Conservation (phyloP, 106 monocot species). For the Platanthera zijinensis region DNA sequence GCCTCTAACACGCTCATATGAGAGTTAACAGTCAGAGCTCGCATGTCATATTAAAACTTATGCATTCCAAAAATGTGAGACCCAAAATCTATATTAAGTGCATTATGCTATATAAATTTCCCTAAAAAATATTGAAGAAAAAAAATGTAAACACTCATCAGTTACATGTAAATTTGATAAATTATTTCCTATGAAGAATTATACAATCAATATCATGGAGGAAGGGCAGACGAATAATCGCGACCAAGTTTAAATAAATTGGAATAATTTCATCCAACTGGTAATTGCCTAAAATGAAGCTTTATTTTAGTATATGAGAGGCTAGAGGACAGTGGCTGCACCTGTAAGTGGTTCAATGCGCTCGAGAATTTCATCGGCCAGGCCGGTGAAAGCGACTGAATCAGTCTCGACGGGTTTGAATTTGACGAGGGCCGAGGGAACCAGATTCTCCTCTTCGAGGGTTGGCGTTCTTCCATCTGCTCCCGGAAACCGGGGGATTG, state of each 20-base stretch:
- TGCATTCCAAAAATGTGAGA: too few species aligned
- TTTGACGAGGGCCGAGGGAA: conserved; percentile 76
- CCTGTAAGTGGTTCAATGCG: conserved; percentile 52
- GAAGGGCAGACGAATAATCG: not conserved
- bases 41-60: too few species aligned
- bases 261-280: not conserved
- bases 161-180: not conserved
- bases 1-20: too few species aligned
- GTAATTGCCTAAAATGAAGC: not conserved
- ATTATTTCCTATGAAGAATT: not conserved
- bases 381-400: conserved; percentile 60
- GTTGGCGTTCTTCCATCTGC: conserved; percentile 39
- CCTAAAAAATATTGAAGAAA: not conserved
- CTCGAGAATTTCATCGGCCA: conserved; percentile 58
- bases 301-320: not conserved
- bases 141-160: not conserved
- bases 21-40: too few species aligned
- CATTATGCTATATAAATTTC: too few species aligned
- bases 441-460: conserved; percentile 68
- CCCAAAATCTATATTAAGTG: too few species aligned
- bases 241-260: not conserved
- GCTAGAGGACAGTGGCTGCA: conserved; percentile 12
- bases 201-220: not conserved
- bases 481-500: conserved; percentile 35
- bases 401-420: conserved; percentile 77